Evolutionary conservation across 768 basidiomycete species (phyloP), one percentile per base, ranked within the genome.

Genomic region (Lyophyllum semitale): DNA sequence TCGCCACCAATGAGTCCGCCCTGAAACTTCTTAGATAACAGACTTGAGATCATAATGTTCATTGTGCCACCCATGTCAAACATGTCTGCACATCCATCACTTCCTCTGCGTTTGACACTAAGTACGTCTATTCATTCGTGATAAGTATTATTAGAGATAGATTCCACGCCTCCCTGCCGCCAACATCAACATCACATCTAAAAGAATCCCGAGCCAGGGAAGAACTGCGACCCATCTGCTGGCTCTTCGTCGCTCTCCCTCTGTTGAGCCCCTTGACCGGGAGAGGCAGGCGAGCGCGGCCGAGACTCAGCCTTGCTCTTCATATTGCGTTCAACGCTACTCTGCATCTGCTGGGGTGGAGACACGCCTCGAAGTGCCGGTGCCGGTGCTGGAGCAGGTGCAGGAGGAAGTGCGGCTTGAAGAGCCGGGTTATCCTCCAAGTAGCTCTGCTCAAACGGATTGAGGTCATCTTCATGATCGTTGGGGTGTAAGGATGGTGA

Each of bases 311-410:
- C 63, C 55, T 65, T 65, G 43, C 69, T 75, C 66, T 77, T 77
- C 74, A 73, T 74, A 53, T 77, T 75, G 62, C 76, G 53, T 65
- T 75, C 77, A 26, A 72, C 67, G 58, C 73, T 77, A 38, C 68
- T 71, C 60, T 71, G 62, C 72, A 72, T 71, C 47, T 57, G 57
- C 38, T 57, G 61, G 13, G 46, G 55, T 13, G 50, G 57, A 50
- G 58, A 55, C 41, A 44, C 32, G n/a, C 53, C 37, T 46, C 48
- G 56, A 18, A 37, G 30, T 29, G 51, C 46, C 25, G 54, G 50
- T 26, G 47, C 47, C 13, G 51, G 37, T 2, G 59, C 54, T 13
- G 51, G 51, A 13, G 59, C 37, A 23, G 64, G 41, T 23, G 55
- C 59, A 33, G 64, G 55, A 23, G 55, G 48, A 23, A 55, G 50